Evolutionary conservation across 2,329 filamentous ascomycete genomes (phyloP).

Genomic region (Leptographium galeiforme): DNA sequence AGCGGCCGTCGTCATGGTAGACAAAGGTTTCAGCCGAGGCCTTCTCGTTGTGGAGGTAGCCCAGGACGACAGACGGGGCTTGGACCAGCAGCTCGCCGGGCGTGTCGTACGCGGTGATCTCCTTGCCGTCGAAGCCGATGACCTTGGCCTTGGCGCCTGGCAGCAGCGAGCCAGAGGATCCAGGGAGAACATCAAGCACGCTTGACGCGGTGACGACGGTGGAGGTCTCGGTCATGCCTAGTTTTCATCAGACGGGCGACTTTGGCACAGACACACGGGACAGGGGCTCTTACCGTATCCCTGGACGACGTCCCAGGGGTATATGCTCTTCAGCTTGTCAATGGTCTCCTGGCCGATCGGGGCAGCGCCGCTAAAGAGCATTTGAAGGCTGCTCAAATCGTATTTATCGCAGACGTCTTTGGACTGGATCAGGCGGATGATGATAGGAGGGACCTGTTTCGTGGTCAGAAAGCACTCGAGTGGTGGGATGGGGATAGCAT

Average conservation of each 20-base stretch:
- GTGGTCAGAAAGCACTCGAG: background rate
- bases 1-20: constrained; percentile 50
- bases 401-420: constrained; percentile 47
- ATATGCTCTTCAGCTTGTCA: constrained; percentile 44
- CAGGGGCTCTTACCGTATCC: constrained; percentile 46
- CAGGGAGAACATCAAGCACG: constrained; percentile 52
- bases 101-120: constrained; percentile 50
- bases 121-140: constrained; percentile 52
- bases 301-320: constrained; percentile 54
- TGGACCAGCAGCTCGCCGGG: constrained; percentile 74
- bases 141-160: constrained; percentile 53
- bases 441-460: constrained; percentile 60
- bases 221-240: constrained; percentile 62
- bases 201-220: constrained; percentile 53
- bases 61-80: constrained; percentile 62
- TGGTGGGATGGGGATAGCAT: background rate
- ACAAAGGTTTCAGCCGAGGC: constrained; percentile 71
- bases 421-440: constrained; percentile 62
- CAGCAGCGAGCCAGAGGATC: constrained; percentile 58
- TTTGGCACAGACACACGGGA: background rate
- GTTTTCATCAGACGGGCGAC: too few relatives aligned
- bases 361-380: constrained; percentile 63
- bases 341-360: constrained; percentile 63
- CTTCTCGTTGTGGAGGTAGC: constrained; percentile 77
- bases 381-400: constrained; percentile 54